Evolutionary conservation across 2,329 filamentous ascomycete species (phyloP).

Genomic region (Lasiodiplodia sp.): DNA sequence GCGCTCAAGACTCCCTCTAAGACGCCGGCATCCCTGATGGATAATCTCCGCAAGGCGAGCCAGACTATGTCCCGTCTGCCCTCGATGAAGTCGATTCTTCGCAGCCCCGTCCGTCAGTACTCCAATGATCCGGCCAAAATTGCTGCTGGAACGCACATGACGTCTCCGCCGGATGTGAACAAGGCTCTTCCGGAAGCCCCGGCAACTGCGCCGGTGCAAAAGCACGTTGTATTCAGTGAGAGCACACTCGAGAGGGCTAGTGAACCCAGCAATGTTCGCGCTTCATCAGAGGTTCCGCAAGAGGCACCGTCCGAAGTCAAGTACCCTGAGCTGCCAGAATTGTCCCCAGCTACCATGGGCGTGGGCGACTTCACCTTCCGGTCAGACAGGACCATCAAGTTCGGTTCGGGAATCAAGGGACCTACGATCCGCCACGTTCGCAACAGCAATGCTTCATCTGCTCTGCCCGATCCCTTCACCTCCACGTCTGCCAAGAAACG

Average conservation of each 20-base stretch:
- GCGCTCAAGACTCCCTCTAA: conserved; percentile 49
- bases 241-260: conserved; percentile 55
- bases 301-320: conserved; percentile 37
- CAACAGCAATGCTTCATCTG: conserved; percentile 49
- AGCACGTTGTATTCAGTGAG: conserved; percentile 82
- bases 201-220: conserved; percentile 75
- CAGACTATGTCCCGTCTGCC: conserved; percentile 59
- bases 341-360: conserved; percentile 38
- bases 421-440: conserved; percentile 51
- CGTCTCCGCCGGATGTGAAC: conserved; percentile 56
- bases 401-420: conserved; percentile 45
- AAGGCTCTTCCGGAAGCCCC: conserved; percentile 61
- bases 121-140: conserved; percentile 66
- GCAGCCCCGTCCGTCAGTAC: conserved; percentile 65
- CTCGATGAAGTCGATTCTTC: conserved; percentile 70
- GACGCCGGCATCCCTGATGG: conserved; percentile 48
- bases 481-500: conserved; percentile 51
- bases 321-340: conserved; percentile 47
- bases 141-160: conserved; percentile 65
- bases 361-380: conserved; percentile 59
- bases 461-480: conserved; percentile 33
- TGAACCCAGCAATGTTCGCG: conserved; percentile 38
- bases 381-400: conserved; percentile 53
- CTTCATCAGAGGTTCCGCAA: conserved; percentile 43
- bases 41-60: conserved; percentile 48